Evolutionary conservation across 2,329 filamentous ascomycete species (phyloP).

Genomic region (Colletotrichum tropicale): DNA sequence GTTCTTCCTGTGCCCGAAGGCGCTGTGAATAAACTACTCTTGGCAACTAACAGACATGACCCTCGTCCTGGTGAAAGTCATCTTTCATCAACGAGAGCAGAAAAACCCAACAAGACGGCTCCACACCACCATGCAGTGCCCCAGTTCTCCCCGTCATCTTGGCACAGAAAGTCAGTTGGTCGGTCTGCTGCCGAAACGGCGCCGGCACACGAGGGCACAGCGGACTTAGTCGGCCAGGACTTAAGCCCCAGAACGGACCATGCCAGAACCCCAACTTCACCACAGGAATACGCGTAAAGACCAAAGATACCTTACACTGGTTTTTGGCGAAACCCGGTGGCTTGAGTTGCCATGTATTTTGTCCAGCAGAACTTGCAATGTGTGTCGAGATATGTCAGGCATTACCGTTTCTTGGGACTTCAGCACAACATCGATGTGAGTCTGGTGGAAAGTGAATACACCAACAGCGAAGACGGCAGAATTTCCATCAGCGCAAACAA

Average conservation of each 20-base stretch:
- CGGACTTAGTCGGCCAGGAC: constrained; percentile 18
- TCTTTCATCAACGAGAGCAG: neutral
- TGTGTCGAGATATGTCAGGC: neutral
- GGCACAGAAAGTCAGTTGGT: neutral
- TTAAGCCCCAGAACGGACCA: constrained; percentile 5
- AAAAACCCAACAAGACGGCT: neutral
- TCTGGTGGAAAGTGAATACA: neutral
- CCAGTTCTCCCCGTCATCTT: constrained; percentile 15
- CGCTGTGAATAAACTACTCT: constrained; percentile 13
- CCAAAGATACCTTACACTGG: neutral
- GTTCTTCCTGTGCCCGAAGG: neutral
- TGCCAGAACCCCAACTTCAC: neutral
- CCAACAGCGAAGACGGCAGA: neutral
- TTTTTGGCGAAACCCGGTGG: neutral
- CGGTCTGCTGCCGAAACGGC: neutral
- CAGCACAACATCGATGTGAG: neutral
- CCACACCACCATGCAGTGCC: neutral
- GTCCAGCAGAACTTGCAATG: neutral
- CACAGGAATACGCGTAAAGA: neutral
- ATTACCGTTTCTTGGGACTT: neutral
- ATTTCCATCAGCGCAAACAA: neutral
- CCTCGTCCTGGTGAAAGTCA: neutral
- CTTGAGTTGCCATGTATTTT: neutral
- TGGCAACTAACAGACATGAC: neutral
- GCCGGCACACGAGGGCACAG: neutral